phyloP scores from a whole-genome alignment of 2,329 filamentous ascomycete genomes.

The Pyrenochaeta sp. region DNA sequence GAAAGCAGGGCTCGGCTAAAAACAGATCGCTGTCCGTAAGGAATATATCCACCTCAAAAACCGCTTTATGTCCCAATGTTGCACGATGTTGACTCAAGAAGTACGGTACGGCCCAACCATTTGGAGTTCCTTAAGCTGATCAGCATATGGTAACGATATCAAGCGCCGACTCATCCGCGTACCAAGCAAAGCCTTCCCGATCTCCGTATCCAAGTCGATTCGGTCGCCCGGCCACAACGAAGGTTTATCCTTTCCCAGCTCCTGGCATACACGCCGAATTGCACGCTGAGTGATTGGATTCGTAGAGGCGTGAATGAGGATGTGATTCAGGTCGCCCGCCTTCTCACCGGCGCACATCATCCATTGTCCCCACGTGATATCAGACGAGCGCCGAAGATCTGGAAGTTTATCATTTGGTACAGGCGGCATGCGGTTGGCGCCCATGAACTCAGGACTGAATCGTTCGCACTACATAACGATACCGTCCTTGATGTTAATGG shows the following conservation, averaged over 20 bases:
- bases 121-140: neutral
- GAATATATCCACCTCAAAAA: neutral
- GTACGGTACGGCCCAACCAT: neutral
- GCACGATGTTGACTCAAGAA: neutral
- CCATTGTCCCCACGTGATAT: neutral
- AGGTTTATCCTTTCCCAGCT: neutral
- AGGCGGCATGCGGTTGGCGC: neutral
- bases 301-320: neutral
- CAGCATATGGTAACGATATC: neutral
- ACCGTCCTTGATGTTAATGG: neutral
- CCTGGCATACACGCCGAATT: neutral
- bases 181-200: neutral
- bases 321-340: neutral
- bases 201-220: neutral
- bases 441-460: constrained; percentile 1
- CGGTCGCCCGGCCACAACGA: neutral
- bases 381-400: neutral
- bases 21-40: neutral
- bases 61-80: neutral
- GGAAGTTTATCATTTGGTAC: neutral
- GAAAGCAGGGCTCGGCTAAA: neutral
- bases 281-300: neutral
- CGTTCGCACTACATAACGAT: constrained; percentile 3
- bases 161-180: neutral
- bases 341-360: neutral